Evolutionary conservation across 371 early-diverging fungal species (phyloP).

Genomic region (Syncephalastrum racemosum): DNA sequence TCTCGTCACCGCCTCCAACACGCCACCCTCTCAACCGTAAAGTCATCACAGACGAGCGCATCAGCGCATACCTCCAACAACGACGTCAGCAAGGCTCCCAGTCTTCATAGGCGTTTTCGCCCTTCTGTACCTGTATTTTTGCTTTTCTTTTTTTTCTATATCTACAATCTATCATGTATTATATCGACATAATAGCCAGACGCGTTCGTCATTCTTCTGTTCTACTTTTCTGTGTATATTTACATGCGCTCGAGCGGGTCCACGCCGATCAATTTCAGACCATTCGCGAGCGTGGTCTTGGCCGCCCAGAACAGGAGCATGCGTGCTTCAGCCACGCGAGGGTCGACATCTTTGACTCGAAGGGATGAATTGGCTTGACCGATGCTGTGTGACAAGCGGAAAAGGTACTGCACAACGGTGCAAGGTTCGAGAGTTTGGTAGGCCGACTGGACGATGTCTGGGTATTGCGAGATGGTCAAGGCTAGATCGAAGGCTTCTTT

Average conservation of each 20-base stretch:
- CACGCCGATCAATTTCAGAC: slow-evolving; percentile 74
- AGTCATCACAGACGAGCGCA: slow-evolving; percentile 35
- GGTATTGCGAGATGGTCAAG: slow-evolving; percentile 80
- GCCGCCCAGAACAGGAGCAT: slow-evolving; percentile 77
- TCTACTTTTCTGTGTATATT: slow-evolving; percentile 5
- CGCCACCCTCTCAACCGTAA: slow-evolving; percentile 35
- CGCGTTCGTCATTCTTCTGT: too few species aligned
- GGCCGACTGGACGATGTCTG: slow-evolving; percentile 68
- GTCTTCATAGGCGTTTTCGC: neutral
- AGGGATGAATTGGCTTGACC: slow-evolving; percentile 72
- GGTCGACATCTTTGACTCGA: slow-evolving; percentile 67
- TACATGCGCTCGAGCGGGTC: slow-evolving; percentile 86
- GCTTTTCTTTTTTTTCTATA: neutral
- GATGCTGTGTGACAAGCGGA: slow-evolving; percentile 80
- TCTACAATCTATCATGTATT: too few species aligned
- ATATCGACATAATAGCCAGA: too few species aligned
- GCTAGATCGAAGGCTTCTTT: slow-evolving; percentile 70
- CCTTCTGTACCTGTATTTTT: neutral
- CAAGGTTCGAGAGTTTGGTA: slow-evolving; percentile 80
- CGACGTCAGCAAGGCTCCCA: slow-evolving; percentile 7
- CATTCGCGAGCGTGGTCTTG: slow-evolving; percentile 79
- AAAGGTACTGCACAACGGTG: slow-evolving; percentile 83
- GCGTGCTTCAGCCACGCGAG: slow-evolving; percentile 76
- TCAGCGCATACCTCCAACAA: slow-evolving; percentile 30
- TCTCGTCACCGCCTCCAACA: slow-evolving; percentile 2